Conservation (phyloP, 495 filamentous ascomycete genomes). For the Rusavskia elegans region DNA sequence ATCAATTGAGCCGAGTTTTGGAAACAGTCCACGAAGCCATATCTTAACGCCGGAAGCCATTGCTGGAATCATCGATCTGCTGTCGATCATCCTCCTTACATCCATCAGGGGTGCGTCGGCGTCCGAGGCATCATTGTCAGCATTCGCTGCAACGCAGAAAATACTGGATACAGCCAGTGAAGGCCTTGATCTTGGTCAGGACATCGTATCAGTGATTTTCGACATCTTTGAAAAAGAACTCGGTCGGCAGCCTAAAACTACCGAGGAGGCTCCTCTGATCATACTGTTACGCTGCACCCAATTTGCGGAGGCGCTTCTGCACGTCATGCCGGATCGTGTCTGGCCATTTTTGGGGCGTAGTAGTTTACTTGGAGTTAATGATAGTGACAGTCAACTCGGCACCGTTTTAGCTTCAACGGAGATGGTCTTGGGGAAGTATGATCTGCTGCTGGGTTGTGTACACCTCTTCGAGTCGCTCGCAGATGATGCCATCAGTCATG, state of each 20-base stretch:
- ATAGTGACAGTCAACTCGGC: constrained; percentile 55
- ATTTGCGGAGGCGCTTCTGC: constrained; percentile 56
- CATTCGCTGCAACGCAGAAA: constrained; percentile 24
- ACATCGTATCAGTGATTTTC: constrained; percentile 66
- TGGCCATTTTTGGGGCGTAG: constrained; percentile 82
- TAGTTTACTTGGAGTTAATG: constrained; percentile 53
- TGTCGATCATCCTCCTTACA: constrained; percentile 38
- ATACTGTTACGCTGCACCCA: constrained; percentile 59
- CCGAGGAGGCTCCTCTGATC: constrained; percentile 40
- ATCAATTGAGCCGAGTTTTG: constrained; percentile 15
- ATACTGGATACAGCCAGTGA: constrained; percentile 60
- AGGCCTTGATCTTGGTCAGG: constrained; percentile 52
- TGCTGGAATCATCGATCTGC: constrained; percentile 46
- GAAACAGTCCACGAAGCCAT: not conserved
- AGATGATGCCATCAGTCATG: constrained; percentile 56
- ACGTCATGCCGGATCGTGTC: constrained; percentile 59
- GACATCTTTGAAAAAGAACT: constrained; percentile 70
- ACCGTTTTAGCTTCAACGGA: constrained; percentile 62
- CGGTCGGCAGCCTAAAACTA: constrained; percentile 1
- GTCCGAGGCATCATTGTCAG: constrained; percentile 5
- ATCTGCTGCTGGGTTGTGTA: constrained; percentile 57
- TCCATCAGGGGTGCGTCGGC: constrained; percentile 17
- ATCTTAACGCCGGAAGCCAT: constrained; percentile 28
- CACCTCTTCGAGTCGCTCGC: constrained; percentile 58
- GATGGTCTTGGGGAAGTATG: constrained; percentile 55